A percentile compares a stretch with the other conserved stretches of the same genome.
These are phyloP conservation scores for Curvularia verruculosa DNA, from an alignment of 2,329 filamentous ascomycete genomes.

Conservation along the genomic window DNA sequence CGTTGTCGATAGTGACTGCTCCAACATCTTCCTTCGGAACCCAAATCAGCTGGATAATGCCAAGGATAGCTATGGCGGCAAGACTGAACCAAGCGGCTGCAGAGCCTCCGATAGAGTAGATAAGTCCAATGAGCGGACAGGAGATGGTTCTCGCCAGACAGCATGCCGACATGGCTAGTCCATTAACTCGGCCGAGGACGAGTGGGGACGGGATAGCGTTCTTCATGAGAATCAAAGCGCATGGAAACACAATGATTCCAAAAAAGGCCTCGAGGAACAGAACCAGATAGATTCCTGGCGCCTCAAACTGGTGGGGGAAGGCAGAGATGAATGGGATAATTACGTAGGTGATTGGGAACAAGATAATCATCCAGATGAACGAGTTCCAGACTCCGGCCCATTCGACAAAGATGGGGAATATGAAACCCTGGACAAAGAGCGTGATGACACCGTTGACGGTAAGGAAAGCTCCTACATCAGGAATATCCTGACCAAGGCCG, in stretches of 20 bases:
- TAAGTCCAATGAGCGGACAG: conserved; percentile 68
- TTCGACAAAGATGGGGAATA: conserved; percentile 70
- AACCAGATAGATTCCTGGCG: conserved; percentile 67
- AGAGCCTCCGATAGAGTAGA: conserved; percentile 68
- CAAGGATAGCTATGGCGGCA: conserved; percentile 60
- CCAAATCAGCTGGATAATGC: conserved; percentile 62
- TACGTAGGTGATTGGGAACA: conserved; percentile 71
- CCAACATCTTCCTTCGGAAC: conserved; percentile 57
- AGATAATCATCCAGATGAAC: conserved; percentile 67
- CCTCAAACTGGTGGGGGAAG: conserved; percentile 60
- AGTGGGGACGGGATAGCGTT: conserved; percentile 69
- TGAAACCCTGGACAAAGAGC: conserved; percentile 73
- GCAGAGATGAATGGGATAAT: conserved; percentile 71
- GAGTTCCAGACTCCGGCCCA: conserved; percentile 70
- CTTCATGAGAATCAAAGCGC: conserved; percentile 76
- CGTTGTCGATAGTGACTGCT: conserved; percentile 41
- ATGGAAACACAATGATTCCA: conserved; percentile 71
- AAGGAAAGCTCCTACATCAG: conserved; percentile 71
- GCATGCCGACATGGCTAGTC: conserved; percentile 69
- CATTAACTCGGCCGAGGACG: conserved; percentile 73
- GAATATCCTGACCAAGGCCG: conserved; percentile 68
- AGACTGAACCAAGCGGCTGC: conserved; percentile 67
- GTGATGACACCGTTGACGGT: conserved; percentile 73
- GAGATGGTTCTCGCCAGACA: conserved; percentile 72
- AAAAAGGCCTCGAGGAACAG: conserved; percentile 70